Conservation (phyloP, 2,329 filamentous ascomycete species). For the Diaporthe nobilis region DNA sequence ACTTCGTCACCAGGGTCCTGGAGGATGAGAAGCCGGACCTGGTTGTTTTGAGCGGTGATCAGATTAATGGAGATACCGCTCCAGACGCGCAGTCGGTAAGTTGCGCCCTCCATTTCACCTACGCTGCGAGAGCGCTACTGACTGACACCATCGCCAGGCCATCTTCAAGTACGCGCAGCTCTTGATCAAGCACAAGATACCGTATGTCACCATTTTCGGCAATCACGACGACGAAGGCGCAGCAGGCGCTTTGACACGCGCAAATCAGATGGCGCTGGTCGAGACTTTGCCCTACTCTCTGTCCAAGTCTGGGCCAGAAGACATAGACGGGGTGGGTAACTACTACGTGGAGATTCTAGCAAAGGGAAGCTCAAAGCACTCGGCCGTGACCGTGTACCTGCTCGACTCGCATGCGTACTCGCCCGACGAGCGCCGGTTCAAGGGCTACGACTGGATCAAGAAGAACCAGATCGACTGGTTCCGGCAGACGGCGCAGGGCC, state of each 20-base stretch:
- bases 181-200: slow-evolving; percentile 88
- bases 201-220: slow-evolving; percentile 93
- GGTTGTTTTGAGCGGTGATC: slow-evolving; percentile 92
- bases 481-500: slow-evolving; percentile 78
- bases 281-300: slow-evolving; percentile 91
- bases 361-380: slow-evolving; percentile 83
- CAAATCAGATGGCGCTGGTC: slow-evolving; percentile 86
- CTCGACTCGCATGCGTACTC: slow-evolving; percentile 94
- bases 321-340: slow-evolving; percentile 92
- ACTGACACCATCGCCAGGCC: slow-evolving; percentile 63
- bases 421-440: slow-evolving; percentile 87
- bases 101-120: slow-evolving; percentile 22
- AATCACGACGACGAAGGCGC: slow-evolving; percentile 94
- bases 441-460: slow-evolving; percentile 99
- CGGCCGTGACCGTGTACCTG: slow-evolving; percentile 93
- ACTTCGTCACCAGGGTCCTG: slow-evolving; percentile 86
- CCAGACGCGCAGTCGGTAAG: slow-evolving; percentile 88
- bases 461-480: slow-evolving; percentile 97
- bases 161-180: slow-evolving; percentile 94
- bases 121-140: neutral
- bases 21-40: slow-evolving; percentile 96
- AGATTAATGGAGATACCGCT: slow-evolving; percentile 94
- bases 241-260: slow-evolving; percentile 70
- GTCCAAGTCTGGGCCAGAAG: slow-evolving; percentile 84
- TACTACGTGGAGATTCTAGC: slow-evolving; percentile 93